Evolutionary conservation across 805 yeast species (phyloP).

Genomic region (Yarrowia sp.): DNA sequence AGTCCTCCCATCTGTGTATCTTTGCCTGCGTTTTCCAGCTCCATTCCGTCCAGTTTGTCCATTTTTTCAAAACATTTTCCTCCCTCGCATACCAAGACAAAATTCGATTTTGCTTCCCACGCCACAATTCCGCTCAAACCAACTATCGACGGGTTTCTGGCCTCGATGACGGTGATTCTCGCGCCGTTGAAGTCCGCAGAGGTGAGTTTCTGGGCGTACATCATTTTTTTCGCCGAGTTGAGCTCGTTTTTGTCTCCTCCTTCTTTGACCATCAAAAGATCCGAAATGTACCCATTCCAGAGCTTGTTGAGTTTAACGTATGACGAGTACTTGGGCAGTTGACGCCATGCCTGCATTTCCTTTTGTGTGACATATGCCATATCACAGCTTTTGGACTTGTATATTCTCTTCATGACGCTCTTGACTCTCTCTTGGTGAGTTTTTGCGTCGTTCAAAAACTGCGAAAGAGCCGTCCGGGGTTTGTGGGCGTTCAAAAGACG

Average conservation of each 20-base stretch:
- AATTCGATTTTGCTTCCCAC: constrained; percentile 77
- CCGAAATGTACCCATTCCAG: constrained; percentile 70
- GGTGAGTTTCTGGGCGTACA: constrained; percentile 45
- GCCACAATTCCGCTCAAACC: constrained; percentile 73
- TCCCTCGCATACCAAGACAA: constrained; percentile 56
- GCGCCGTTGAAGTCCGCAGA: constrained; percentile 83
- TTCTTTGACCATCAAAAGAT: constrained; percentile 42
- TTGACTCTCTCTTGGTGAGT: neutral
- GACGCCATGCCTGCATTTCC: neutral
- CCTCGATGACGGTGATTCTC: constrained; percentile 52
- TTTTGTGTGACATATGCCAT: neutral
- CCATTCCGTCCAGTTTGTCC: neutral
- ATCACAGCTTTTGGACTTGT: neutral
- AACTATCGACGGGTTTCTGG: constrained; percentile 53
- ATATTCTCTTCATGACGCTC: neutral
- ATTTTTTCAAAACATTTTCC: constrained; percentile 24
- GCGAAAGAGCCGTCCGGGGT: constrained; percentile 3
- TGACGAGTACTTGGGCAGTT: constrained; percentile 43
- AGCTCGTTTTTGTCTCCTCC: neutral
- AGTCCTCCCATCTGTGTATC: constrained; percentile 56
- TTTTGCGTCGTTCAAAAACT: neutral
- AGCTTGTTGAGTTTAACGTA: constrained; percentile 53
- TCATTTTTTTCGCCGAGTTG: neutral
- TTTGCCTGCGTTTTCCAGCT: neutral
- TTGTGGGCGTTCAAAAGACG: neutral